These are phyloP conservation scores for Myxozyma udenii DNA, from an alignment of 805 yeast species.

Conservation along the genomic window DNA sequence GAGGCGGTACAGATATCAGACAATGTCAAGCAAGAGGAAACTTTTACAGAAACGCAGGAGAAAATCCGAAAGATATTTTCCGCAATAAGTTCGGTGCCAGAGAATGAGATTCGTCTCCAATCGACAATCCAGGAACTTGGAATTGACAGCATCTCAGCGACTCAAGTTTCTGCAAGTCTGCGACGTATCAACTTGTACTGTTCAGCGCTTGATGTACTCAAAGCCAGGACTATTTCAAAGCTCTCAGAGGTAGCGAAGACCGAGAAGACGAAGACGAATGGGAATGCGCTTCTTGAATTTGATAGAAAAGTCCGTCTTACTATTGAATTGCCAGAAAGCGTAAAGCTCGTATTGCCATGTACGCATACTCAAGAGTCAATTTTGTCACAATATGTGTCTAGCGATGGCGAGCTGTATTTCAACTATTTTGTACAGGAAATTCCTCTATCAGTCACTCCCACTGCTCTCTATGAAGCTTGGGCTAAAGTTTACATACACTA, in stretches of 20 bases:
- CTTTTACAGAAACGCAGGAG: neutral
- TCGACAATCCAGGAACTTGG: slow-evolving; percentile 30
- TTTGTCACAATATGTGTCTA: slow-evolving; percentile 17
- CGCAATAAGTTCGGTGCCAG: slow-evolving; percentile 8
- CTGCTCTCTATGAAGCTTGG: slow-evolving; percentile 11
- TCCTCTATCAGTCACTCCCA: slow-evolving; percentile 12
- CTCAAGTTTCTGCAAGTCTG: slow-evolving; percentile 16
- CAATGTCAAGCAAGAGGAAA: neutral
- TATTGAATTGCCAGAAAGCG: neutral
- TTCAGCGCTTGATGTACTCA: slow-evolving; percentile 19
- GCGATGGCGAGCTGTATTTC: slow-evolving; percentile 20
- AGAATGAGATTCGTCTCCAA: neutral
- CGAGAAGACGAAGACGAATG: too few relatives aligned
- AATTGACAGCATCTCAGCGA: slow-evolving; percentile 31
- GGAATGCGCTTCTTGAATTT: neutral
- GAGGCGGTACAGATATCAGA: neutral
- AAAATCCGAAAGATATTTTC: slow-evolving; percentile 12
- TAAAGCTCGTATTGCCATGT: slow-evolving; percentile 23
- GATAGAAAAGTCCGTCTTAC: neutral
- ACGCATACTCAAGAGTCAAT: slow-evolving; percentile 27
- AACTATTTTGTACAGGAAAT: slow-evolving; percentile 17
- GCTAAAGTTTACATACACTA: slow-evolving; percentile 3
- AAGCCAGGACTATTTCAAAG: slow-evolving; percentile 11
- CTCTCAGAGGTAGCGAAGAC: slow-evolving; percentile 1
- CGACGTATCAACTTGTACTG: neutral